Evolutionary conservation across 495 filamentous ascomycete genomes (phyloP), one percentile per base, ranked within the genome.

Genomic region (Lindgomyces ingoldianus): DNA sequence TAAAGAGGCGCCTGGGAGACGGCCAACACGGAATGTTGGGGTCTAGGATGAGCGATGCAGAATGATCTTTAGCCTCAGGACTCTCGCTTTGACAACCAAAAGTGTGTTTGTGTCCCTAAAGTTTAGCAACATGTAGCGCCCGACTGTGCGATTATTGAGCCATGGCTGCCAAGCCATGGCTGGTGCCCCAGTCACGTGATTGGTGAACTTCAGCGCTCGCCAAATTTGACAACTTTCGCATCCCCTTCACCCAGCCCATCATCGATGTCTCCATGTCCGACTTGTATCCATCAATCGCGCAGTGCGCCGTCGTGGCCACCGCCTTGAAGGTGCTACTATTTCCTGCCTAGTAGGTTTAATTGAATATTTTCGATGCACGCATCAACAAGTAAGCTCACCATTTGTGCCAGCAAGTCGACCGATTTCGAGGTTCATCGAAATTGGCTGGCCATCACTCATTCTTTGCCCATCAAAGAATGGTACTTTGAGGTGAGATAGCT

Each of bases 381-480:
- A 25, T 11, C 57, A 65, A 16, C 25, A 12, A 27, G 30, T 25
- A 45, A n/a, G 51, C 64, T 71, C 19, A 71, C 49, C 29, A 6
- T 42, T 64, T 51, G 30, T 39, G 49, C 46, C 66, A 98, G 94
- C 80, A 97, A 94, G 80, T 97, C 94, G n/a, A 98, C 93, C 64
- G 94, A 98, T 74, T 98, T 97, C 70, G 94, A 98, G 74, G 94
- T 97, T 55, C 94, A 98, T 76, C 88, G 94, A 56, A 98, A 97
- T 78, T 98, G 94, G 94, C 83, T 98, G 27, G 93, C 94, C 57
- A 89, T 96, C 57, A 96, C 94, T 1, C 82, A 95, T 77, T 96
- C 89, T 25, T 80, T 96, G 30, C 91, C 94, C 0, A 79, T 91
- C 36, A 84, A 89, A 78, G 82, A 94, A 71, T 98, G 93, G 93